Conservation (phyloP, 768 basidiomycete species). For the Atractiella rhizophila region DNA sequence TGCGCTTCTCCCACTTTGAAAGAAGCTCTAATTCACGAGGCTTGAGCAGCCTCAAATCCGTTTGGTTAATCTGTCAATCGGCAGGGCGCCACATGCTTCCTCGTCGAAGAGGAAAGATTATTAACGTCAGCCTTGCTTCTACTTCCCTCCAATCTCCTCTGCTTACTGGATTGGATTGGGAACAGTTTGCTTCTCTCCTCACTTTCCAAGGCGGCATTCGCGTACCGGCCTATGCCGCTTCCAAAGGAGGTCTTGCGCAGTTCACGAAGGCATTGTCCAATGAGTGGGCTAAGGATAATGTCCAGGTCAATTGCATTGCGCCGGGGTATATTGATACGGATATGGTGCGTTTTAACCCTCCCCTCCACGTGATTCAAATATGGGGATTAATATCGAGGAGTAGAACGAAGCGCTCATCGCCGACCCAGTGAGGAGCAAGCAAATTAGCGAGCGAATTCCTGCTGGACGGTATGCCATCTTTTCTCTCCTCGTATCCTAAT, state of each 20-base stretch:
- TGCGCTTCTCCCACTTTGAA: too few species aligned
- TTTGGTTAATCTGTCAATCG: conserved; percentile 2
- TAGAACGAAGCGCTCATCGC: conserved; percentile 47
- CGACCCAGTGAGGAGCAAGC: conserved; percentile 39
- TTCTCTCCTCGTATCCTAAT: too few species aligned
- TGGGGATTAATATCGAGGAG: conserved; percentile 41
- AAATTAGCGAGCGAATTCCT: conserved; percentile 54
- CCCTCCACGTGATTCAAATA: background rate
- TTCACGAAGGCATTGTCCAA: conserved; percentile 72
- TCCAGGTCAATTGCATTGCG: conserved; percentile 69
- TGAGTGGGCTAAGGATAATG: conserved; percentile 76
- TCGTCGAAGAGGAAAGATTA: conserved; percentile 38
- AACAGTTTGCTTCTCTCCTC: conserved; percentile 25
- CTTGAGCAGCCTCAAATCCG: background rate
- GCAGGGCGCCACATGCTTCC: conserved; percentile 44
- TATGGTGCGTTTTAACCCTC: background rate
- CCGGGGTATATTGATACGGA: conserved; percentile 18
- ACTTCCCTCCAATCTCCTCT: too few species aligned
- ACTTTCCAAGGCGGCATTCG: conserved; percentile 40
- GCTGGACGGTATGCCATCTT: background rate
- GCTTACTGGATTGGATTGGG: too few species aligned
- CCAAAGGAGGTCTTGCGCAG: conserved; percentile 47
- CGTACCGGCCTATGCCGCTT: conserved; percentile 71
- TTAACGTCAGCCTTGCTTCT: conserved; percentile 31
- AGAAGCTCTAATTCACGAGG: too few species aligned